A percentile compares a stretch with the other conserved stretches of the same genome.
Conservation (phyloP, 2,329 filamentous ascomycete species). For the Dothidotthia symphoricarpi region DNA sequence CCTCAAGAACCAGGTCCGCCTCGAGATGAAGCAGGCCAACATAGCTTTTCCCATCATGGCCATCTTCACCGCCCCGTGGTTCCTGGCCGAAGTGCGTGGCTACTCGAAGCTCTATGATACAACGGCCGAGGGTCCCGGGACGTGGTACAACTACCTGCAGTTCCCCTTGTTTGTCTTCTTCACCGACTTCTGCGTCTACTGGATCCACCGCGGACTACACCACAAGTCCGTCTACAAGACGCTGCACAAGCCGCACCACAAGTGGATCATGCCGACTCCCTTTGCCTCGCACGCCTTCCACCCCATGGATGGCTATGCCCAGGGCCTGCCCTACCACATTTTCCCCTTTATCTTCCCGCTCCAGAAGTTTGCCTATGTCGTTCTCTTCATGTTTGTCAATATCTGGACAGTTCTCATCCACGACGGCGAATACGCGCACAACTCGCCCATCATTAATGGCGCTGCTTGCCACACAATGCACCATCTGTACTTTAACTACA, state of each 20-base stretch:
- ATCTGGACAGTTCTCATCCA: constrained; percentile 97
- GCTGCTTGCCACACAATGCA: constrained; percentile 92
- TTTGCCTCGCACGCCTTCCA: constrained; percentile 94
- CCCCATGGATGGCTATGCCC: constrained; percentile 84
- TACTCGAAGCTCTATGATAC: constrained; percentile 84
- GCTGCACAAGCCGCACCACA: constrained; percentile 96
- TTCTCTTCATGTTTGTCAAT: constrained; percentile 88
- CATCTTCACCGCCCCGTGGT: constrained; percentile 74
- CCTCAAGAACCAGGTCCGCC: constrained; percentile 84
- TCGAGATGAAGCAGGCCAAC: constrained; percentile 82
- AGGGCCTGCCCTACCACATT: constrained; percentile 87
- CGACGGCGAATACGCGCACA: constrained; percentile 90
- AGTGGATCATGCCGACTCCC: constrained; percentile 98
- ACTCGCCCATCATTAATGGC: constrained; percentile 89
- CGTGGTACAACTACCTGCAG: constrained; percentile 76
- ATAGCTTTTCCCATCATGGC: constrained; percentile 78
- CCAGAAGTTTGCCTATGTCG: constrained; percentile 84
- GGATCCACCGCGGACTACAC: constrained; percentile 84
- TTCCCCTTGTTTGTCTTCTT: constrained; percentile 86
- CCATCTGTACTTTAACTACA: constrained; percentile 70
- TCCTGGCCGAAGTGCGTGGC: constrained; percentile 79
- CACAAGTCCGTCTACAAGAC: constrained; percentile 78
- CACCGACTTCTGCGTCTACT: constrained; percentile 88
- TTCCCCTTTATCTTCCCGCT: constrained; percentile 92
- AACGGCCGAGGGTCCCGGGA: constrained; percentile 70